Evolutionary conservation across 2,329 filamentous ascomycete genomes (phyloP).

Genomic region (Colletotrichum filicis): DNA sequence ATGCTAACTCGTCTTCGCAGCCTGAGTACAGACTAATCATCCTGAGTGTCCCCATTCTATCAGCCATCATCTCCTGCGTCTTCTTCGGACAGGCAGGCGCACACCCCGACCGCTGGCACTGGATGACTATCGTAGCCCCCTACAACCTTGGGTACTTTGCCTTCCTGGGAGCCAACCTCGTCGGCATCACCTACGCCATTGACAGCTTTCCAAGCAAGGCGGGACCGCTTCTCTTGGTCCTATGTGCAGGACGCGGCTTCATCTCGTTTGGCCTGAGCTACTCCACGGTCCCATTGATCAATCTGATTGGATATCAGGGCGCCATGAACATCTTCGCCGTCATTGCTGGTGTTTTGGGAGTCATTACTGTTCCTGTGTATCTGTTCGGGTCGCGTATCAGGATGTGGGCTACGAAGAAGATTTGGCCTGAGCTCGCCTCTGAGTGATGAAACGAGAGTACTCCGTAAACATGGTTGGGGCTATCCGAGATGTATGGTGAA

Average conservation of each 20-base stretch:
- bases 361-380: slow-evolving; percentile 1
- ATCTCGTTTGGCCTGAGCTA: slow-evolving; percentile 42
- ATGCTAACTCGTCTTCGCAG: slow-evolving; percentile 33
- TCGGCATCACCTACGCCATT: slow-evolving; percentile 42
- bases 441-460: not conserved
- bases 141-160: slow-evolving; percentile 38
- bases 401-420: slow-evolving; percentile 18
- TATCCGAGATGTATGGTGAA: not conserved
- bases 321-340: slow-evolving; percentile 39
- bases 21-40: slow-evolving; percentile 52
- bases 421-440: slow-evolving; percentile 9
- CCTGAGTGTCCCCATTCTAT: slow-evolving; percentile 47
- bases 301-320: slow-evolving; percentile 36
- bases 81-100: slow-evolving; percentile 50
- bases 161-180: slow-evolving; percentile 41
- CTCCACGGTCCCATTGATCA: slow-evolving; percentile 37
- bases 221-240: slow-evolving; percentile 39
- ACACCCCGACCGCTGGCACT: slow-evolving; percentile 42
- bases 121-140: slow-evolving; percentile 36
- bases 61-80: slow-evolving; percentile 49
- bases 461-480: not conserved
- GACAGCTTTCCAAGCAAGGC: slow-evolving; percentile 44
- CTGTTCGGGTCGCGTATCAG: not conserved
- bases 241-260: slow-evolving; percentile 40
- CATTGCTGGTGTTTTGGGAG: slow-evolving; percentile 35